Base-by-base conservation (phyloP, 2,329 filamentous ascomycete genomes). In the Cytospora paraplurivora region DNA sequence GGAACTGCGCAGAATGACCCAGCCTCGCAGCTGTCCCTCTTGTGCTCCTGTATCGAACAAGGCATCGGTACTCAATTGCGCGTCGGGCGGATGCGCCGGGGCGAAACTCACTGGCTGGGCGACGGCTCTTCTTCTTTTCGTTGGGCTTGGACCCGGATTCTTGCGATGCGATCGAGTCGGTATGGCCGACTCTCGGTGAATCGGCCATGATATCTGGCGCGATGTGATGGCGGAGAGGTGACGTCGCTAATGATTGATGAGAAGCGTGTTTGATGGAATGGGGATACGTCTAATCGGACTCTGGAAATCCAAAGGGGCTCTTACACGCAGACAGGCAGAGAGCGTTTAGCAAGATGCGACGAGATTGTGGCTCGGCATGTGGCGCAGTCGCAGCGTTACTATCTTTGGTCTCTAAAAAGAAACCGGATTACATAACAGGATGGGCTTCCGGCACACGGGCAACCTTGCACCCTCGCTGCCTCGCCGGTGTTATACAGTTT, bases 81-180 rank as follows among this genome's bases (percentile, higher is more conserved):
- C 21, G 21, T 47, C 8, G 8, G 33, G 41, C 59, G 59, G 59
- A 35, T 60, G 56, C 56, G 56, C 51, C 51, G 62, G 62, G 38
- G 38, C 77, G 35, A 58, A 62, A 77, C 82, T 78, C 73, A 96
- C 93, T 97, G 71, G 93, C 92, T 70, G 94, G 94, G 78, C 92
- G 89, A 78, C 91, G 88, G 83, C 87, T 96, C 87, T 97, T 97
- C 77, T 89, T 86, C 82, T 93, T 95, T 79, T 95, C 81, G 83
- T 83, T 72, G 68, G 77, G 73, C 71, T 83, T 81, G 69, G 75
- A 74, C 69, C 77, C 75, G 62, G 80, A 80, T 68, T 87, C 83
- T 70, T 83, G 79, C 47, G 83, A 84, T 65, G 78, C 75, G 69
- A 86, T 82, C 55, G 83, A 85, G 74, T 85, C 82, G 72, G 78